Percentiles rank a stretch among this genome's conserved stretches.
phyloP scores from a whole-genome alignment of 495 filamentous ascomycete genomes.

The Penicillium silybi region DNA sequence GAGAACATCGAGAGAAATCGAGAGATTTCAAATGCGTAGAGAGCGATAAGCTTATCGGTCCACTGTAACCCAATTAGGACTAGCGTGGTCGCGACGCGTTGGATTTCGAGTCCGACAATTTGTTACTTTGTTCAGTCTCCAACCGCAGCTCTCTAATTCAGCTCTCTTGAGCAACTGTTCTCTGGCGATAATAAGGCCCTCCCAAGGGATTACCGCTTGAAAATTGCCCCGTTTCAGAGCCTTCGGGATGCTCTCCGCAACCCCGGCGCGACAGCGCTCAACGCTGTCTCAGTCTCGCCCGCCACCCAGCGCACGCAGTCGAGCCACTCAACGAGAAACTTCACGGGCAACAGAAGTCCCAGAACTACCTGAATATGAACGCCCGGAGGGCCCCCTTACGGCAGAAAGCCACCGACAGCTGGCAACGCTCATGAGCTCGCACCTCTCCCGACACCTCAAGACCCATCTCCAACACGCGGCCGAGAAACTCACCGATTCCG shows the following conservation, averaged over 20 bases:
- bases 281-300: slow-evolving; percentile 14
- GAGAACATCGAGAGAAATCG: neutral
- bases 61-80: slow-evolving; percentile 27
- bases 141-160: neutral
- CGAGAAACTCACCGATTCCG: slow-evolving; percentile 38
- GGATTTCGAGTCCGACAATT: slow-evolving; percentile 10
- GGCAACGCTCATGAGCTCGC: slow-evolving; percentile 25
- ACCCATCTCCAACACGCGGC: slow-evolving; percentile 34
- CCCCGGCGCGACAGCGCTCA: slow-evolving; percentile 16
- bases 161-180: neutral
- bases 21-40: neutral
- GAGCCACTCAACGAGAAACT: neutral
- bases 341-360: slow-evolving; percentile 8
- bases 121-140: slow-evolving; percentile 1
- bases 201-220: neutral
- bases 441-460: slow-evolving; percentile 29
- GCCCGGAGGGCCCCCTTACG: slow-evolving; percentile 49
- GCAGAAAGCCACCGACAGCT: slow-evolving; percentile 31
- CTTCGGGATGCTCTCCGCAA: slow-evolving; percentile 15
- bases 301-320: slow-evolving; percentile 10
- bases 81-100: slow-evolving; percentile 37
- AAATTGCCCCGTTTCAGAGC: neutral
- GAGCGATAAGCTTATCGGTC: slow-evolving; percentile 26
- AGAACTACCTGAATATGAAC: slow-evolving; percentile 56
- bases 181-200: neutral